Evolutionary conservation across 2,329 filamentous ascomycete species (phyloP).

Genomic region (Fusarium sp.): DNA sequence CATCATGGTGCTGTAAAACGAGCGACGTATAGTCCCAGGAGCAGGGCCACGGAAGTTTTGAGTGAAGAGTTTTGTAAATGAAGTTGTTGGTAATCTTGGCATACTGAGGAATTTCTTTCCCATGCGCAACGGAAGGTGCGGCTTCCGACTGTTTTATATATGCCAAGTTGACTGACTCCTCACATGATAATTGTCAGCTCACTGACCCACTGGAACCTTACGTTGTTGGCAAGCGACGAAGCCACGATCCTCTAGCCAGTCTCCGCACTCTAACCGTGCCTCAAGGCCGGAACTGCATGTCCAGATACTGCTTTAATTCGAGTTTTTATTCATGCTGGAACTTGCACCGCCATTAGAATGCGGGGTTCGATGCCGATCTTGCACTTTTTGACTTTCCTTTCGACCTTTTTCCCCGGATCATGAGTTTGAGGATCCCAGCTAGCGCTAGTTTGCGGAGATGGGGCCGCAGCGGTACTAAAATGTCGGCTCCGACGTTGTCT

Average conservation of each 20-base stretch:
- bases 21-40: neutral
- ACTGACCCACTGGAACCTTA: slow-evolving; percentile 26
- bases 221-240: neutral
- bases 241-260: neutral
- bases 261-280: slow-evolving; percentile 1
- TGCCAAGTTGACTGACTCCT: neutral
- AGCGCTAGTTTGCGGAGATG: slow-evolving; percentile 17
- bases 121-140: neutral
- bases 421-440: neutral
- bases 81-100: neutral
- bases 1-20: slow-evolving; percentile 59
- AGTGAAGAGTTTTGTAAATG: slow-evolving; percentile 2
- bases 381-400: slow-evolving; percentile 10
- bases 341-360: neutral
- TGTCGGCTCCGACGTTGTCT: slow-evolving; percentile 14
- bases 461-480: neutral
- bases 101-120: neutral
- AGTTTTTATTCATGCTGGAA: neutral
- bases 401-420: slow-evolving; percentile 9
- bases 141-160: slow-evolving; percentile 24
- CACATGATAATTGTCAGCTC: slow-evolving; percentile 33
- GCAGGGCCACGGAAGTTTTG: neutral
- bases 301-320: neutral
- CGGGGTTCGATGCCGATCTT: slow-evolving; percentile 29
- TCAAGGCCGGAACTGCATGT: neutral